These are phyloP conservation scores for Boletus insuetus DNA, from an alignment of 768 basidiomycete species.

Conservation along the genomic window DNA sequence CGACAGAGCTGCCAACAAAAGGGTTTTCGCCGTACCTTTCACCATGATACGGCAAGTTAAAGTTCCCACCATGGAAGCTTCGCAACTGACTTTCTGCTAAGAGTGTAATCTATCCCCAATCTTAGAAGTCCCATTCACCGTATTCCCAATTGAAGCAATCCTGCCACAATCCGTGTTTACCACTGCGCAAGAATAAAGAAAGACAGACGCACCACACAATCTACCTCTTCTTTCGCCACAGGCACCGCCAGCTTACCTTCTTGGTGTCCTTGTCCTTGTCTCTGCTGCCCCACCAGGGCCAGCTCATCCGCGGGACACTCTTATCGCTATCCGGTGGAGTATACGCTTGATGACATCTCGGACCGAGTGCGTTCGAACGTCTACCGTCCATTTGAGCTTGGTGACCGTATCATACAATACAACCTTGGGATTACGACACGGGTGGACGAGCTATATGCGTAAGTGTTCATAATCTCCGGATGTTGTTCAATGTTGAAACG, in stretches of 20 bases:
- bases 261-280: slow-evolving; percentile 25
- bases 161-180: slow-evolving; percentile 32
- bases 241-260: slow-evolving; percentile 41
- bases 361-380: slow-evolving; percentile 69
- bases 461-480: too few relatives aligned
- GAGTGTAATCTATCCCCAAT: background rate
- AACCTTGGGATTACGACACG: too few relatives aligned
- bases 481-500: too few relatives aligned
- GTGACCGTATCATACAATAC: slow-evolving; percentile 85
- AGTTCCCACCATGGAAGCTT: too few relatives aligned
- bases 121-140: slow-evolving; percentile 39
- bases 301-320: background rate
- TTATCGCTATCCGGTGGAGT: slow-evolving; percentile 29
- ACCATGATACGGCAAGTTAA: too few relatives aligned
- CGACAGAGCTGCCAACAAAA: too few relatives aligned
- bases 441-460: too few relatives aligned
- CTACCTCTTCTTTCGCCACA: slow-evolving; percentile 47
- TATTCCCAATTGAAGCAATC: slow-evolving; percentile 77
- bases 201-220: slow-evolving; percentile 57
- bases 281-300: slow-evolving; percentile 33
- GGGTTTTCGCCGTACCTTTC: too few relatives aligned
- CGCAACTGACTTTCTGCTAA: too few relatives aligned
- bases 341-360: slow-evolving; percentile 67
- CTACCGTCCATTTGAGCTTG: slow-evolving; percentile 78
- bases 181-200: background rate